phyloP scores from a whole-genome alignment of 1,284 basidiomycete genomes.

The Cryptococcus wingfieldii region DNA sequence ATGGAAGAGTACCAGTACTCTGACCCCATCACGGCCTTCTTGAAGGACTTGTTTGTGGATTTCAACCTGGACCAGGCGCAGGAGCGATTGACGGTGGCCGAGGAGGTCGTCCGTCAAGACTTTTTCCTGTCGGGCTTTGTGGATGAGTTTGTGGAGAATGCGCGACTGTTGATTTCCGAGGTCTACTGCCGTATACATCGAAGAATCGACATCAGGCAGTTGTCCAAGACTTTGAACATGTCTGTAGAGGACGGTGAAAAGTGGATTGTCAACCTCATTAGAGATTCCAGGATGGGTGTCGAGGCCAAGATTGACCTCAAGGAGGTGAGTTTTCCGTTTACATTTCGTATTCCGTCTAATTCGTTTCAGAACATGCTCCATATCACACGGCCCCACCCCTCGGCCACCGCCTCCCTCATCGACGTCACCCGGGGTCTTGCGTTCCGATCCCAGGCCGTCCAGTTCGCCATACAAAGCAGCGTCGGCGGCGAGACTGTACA shows the following conservation, averaged over 20 bases:
- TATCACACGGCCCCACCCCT: conserved; percentile 83
- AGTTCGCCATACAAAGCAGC: conserved; percentile 63
- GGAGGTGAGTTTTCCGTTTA: conserved; percentile 56
- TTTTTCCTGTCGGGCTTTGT: conserved; percentile 90
- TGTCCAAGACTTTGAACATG: conserved; percentile 88
- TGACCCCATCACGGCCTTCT: conserved; percentile 89
- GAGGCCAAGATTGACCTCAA: conserved; percentile 97
- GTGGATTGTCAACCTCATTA: conserved; percentile 98
- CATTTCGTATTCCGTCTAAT: not conserved
- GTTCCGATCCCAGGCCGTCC: conserved; percentile 84
- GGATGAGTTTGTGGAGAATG: conserved; percentile 93
- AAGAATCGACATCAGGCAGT: conserved; percentile 88
- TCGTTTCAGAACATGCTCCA: conserved; percentile 79
- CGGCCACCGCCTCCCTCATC: conserved; percentile 91
- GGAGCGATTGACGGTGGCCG: conserved; percentile 71
- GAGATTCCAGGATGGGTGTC: conserved; percentile 90
- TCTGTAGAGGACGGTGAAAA: conserved; percentile 92
- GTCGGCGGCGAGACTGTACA: conserved; percentile 24
- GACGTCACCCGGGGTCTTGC: conserved; percentile 92
- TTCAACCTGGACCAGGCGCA: conserved; percentile 90
- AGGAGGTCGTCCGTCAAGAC: conserved; percentile 80
- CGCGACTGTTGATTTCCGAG: conserved; percentile 90
- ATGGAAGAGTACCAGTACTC: conserved; percentile 92
- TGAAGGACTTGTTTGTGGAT: conserved; percentile 88
- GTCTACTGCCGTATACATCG: conserved; percentile 97